Base-by-base conservation (phyloP, 495 filamentous ascomycete genomes). In the Tetracladium marchalianum region DNA sequence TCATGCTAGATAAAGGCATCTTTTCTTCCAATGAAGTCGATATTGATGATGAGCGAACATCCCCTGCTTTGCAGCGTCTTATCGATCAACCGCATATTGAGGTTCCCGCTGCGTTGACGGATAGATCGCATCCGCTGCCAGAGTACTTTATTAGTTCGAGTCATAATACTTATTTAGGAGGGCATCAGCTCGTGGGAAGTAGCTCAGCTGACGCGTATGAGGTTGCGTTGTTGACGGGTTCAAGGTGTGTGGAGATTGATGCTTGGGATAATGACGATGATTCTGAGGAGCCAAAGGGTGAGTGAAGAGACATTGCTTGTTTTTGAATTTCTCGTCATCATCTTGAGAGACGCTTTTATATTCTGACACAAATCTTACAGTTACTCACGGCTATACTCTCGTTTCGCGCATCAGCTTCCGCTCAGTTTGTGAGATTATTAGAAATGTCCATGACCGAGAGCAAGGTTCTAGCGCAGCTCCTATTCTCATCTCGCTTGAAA, bases 241-340 rank as follows among this genome's bases (percentile, higher is more conserved):
- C 72, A 6, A 52, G 72, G 11, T 77, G 73, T 47, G 69, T 77
- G n/a, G 73, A 77, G 55, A 77, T 77, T 34, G 72, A 76, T 46
- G 73, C 70, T 9, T 77, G 73, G 72, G 71, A 77, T 47, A 60
- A 73, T 43, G 53, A 63, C 12, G 67, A 75, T 18, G 49, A 72
- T 45, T 48, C 43, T 7, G 60, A 65, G 11, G 73, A 76, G 43
- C 73, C 72, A 0, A 76, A 75, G 22, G 22, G 22, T 27, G 22
- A 27, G 22, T 27, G 22, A 27, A 27, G 22, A 27, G 22, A 7
- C 22, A 27, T 3, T 27, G 22, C 22, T 27, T 7, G 22, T 27
- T 27, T 7, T 7, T 27, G 22, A 27, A 27, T 3, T 27, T 27
- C 3, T 7, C 22, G 7, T 27, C 7, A 7, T 27, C 22, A 27